Base-by-base conservation (phyloP, 2,329 filamentous ascomycete species). In the Paecilomyces niveus region DNA sequence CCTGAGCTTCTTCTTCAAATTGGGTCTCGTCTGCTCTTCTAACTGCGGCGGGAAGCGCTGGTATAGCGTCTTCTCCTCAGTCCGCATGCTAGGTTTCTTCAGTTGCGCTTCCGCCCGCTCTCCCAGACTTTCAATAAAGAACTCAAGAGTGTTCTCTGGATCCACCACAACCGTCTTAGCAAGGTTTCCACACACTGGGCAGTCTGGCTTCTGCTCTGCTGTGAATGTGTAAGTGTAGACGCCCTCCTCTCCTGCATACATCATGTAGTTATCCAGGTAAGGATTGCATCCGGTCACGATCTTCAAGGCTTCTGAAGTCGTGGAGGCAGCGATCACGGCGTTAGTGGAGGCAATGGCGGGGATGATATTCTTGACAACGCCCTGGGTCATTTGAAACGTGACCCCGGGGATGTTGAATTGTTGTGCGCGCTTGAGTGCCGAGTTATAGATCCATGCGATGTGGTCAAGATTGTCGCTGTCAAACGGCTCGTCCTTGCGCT, bases 301-400 rank as follows among this genome's bases (percentile, higher is more conserved):
- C 77, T 99, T 99, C 77, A 97, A 86, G 1, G 92, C 93, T 75
- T 99, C 94, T 64, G 96, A 97, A 75, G 94, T 97, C 75, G 93
- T 97, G 56, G 90, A 89, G 1, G 93, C 94, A 1, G 94, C 94
- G 63, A 99, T 89, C 67, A 99, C 94, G 58, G 94, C 93, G 72
- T 99, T 99, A 6, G 94, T 99, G 1, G 92, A 96, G 18, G 94
- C 94, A 68, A 99, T 99, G 29, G 94, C 95, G 0, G 94, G 94
- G 61, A 99, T 99, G 74, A 99, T 99, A 76, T 99, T 99, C 77
- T 99, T 99, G 68, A 99, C 91, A 2, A 97, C 95, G 58, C 94
- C 95, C 72, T 99, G 94, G 0, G 95, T 97, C 74, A 97, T 86
- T 5, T 90, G 88, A 74, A 99, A 99, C 1, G 94, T 97, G 59